Evolutionary conservation across 805 yeast genomes (phyloP).

Genomic region (Hanseniaspora jakobsenii): DNA sequence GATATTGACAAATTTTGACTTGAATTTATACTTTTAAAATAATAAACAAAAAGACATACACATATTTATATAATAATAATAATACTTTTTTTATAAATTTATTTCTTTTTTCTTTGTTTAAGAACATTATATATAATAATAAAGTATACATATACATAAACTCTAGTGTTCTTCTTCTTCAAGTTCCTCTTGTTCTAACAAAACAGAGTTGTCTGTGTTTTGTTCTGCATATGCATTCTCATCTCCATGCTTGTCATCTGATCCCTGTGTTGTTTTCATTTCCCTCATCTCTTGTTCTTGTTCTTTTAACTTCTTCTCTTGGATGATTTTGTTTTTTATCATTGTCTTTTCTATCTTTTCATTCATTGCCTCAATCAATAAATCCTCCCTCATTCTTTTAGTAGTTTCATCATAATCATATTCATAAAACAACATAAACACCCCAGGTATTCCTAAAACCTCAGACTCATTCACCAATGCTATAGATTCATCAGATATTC

Average conservation of each 20-base stretch:
- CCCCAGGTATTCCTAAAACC: slow-evolving; percentile 71
- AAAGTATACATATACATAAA: no score
- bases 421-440: slow-evolving; percentile 88
- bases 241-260: no score
- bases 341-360: slow-evolving; percentile 17
- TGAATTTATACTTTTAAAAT: no score
- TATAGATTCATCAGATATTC: slow-evolving; percentile 82
- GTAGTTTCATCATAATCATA: slow-evolving; percentile 31
- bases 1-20: no score
- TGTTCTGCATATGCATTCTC: slow-evolving; percentile 14
- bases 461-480: slow-evolving; percentile 69
- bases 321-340: slow-evolving; percentile 3
- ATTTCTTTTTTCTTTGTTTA: no score
- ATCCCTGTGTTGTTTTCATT: no score
- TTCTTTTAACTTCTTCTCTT: slow-evolving; percentile 16
- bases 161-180: slow-evolving; percentile 11
- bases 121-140: no score
- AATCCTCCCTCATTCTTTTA: slow-evolving; percentile 25
- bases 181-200: slow-evolving; percentile 5
- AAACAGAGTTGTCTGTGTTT: slow-evolving; percentile 1
- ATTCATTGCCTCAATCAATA: slow-evolving; percentile 18
- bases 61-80: neutral
- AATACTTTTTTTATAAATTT: no score
- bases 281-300: no score
- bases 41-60: no score